These are phyloP conservation scores for Benincasa hispida DNA, from an alignment of 306 rosid species.

Conservation along the genomic window DNA sequence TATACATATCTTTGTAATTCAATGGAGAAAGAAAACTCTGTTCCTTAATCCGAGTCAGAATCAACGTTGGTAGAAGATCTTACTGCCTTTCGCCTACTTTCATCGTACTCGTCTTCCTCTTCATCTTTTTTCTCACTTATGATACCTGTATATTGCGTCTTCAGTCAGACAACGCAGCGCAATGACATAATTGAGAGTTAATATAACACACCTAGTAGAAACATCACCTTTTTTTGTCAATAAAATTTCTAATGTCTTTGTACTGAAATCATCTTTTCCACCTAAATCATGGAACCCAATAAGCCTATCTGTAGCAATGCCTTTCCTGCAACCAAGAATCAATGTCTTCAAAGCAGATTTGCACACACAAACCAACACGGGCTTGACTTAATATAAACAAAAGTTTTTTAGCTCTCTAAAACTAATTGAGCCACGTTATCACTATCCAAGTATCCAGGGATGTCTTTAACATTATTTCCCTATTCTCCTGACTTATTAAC, in stretches of 20 bases:
- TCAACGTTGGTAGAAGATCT: constrained; percentile 45
- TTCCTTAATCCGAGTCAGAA: constrained; percentile 50
- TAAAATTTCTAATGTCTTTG: constrained; percentile 40
- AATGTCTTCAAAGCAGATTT: not conserved
- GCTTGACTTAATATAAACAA: too few species aligned
- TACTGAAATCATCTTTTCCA: constrained; percentile 74
- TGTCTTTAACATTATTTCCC: not conserved
- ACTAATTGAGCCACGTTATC: not conserved
- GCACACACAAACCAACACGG: not conserved
- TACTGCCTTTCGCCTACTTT: constrained; percentile 34
- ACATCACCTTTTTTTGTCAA: constrained; percentile 70
- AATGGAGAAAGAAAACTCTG: not conserved
- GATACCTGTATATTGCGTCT: constrained; percentile 42
- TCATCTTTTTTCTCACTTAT: constrained; percentile 47
- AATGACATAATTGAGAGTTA: not conserved
- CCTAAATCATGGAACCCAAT: constrained; percentile 86
- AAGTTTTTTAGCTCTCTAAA: not conserved
- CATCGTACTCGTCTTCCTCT: constrained; percentile 39
- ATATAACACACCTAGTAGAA: constrained; percentile 1
- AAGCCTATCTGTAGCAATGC: constrained; percentile 75
- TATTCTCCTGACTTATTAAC: not conserved
- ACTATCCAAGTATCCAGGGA: not conserved
- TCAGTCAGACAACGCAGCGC: constrained; percentile 13
- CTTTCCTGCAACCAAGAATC: constrained; percentile 36
- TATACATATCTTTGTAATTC: not conserved